Percentiles rank a stretch among this genome's conserved stretches.
Evolutionary conservation across 306 rosid genomes (phyloP).

Genomic region (Cucurbita maxima): DNA sequence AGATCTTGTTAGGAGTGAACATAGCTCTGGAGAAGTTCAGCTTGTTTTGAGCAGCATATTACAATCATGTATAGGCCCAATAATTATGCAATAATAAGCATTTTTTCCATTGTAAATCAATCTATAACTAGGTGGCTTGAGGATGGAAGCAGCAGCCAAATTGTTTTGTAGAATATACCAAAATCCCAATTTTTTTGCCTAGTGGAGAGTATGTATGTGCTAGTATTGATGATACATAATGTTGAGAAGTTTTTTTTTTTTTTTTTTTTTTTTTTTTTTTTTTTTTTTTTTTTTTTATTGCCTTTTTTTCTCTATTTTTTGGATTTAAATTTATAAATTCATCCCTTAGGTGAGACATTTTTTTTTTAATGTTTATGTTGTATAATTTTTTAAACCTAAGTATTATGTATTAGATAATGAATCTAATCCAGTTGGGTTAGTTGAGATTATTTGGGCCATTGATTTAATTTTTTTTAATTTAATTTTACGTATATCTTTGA

Average conservation of each 20-base stretch:
- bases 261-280: not conserved
- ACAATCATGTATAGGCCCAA: constrained; percentile 71
- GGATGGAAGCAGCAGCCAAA: not conserved
- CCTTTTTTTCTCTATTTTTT: not conserved
- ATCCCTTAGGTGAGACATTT: too few species aligned
- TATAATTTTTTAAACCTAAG: too few species aligned
- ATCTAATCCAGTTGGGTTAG: too few species aligned
- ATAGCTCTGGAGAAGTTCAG: constrained; percentile 85
- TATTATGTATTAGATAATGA: too few species aligned
- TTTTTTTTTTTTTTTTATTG: too few species aligned
- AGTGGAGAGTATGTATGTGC: constrained; percentile 1
- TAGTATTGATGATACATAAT: not conserved
- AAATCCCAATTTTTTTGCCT: not conserved
- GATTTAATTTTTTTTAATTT: too few species aligned
- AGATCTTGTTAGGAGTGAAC: constrained; percentile 79
- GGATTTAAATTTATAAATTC: not conserved
- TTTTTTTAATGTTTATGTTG: too few species aligned
- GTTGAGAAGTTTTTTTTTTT: not conserved
- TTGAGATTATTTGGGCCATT: too few species aligned
- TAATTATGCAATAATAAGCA: constrained; percentile 33
- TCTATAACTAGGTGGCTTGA: not conserved
- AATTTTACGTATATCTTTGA: too few species aligned
- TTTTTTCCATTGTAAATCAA: not conserved
- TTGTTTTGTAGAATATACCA: not conserved
- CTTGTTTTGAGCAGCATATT: constrained; percentile 58